Percentiles rank a stretch among this genome's conserved stretches.
Conservation (phyloP, 2,329 filamentous ascomycete species). For the Ambrosiella cleistominuta region DNA sequence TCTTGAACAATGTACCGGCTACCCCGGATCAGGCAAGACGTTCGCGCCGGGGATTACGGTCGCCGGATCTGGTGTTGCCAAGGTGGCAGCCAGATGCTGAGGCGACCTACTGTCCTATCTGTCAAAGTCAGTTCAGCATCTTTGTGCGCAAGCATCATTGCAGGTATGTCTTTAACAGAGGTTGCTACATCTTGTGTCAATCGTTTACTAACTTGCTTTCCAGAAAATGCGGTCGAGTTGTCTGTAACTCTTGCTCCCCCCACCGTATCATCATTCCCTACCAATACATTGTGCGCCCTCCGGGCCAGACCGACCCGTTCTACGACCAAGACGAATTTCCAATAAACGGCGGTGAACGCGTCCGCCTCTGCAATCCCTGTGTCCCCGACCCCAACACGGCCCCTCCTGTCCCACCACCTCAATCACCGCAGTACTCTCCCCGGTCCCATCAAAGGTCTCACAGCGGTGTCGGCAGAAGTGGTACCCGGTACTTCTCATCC, state of each 20-base stretch:
- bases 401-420: conserved; percentile 27
- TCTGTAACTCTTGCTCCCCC: conserved; percentile 77
- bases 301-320: conserved; percentile 21
- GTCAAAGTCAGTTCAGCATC: conserved; percentile 59
- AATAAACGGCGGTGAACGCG: conserved; percentile 32
- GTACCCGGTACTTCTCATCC: conserved; percentile 6
- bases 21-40: neutral
- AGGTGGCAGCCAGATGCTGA: conserved; percentile 81
- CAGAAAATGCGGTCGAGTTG: conserved; percentile 81
- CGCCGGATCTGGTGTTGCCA: conserved; percentile 40
- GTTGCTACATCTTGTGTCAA: neutral
- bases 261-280: conserved; percentile 89
- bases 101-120: conserved; percentile 71
- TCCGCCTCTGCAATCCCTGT: conserved; percentile 44
- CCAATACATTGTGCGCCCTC: conserved; percentile 77
- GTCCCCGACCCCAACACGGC: conserved; percentile 44
- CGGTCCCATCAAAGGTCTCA: conserved; percentile 29
- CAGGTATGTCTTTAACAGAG: conserved; percentile 35
- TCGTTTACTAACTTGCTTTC: neutral
- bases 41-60: neutral
- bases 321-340: conserved; percentile 7
- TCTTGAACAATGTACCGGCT: conserved; percentile 1
- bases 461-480: conserved; percentile 23
- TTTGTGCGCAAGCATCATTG: conserved; percentile 88
- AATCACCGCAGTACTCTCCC: conserved; percentile 19